phyloP scores from a whole-genome alignment of 805 yeast species.

The Ogataea pilisensis region DNA sequence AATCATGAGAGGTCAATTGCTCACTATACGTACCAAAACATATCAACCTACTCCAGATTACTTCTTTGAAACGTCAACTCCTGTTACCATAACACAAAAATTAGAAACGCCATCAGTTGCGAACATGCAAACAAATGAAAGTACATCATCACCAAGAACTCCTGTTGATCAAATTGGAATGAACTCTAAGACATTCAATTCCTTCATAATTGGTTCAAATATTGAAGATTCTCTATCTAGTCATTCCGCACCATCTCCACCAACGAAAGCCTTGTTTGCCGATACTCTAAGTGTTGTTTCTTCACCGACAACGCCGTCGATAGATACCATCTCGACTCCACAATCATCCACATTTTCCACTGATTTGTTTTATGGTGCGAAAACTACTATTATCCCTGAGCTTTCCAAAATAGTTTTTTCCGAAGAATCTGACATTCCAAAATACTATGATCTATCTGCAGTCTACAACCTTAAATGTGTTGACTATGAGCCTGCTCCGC shows the following conservation, averaged over 20 bases:
- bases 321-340: neutral
- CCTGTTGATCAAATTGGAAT: conserved; percentile 24
- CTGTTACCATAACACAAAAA: conserved; percentile 3
- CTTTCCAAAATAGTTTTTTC: conserved; percentile 18
- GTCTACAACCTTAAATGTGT: conserved; percentile 22
- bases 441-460: conserved; percentile 20
- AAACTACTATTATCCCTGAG: conserved; percentile 25
- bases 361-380: conserved; percentile 17
- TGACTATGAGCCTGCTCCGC: conserved; percentile 24
- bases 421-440: conserved; percentile 10
- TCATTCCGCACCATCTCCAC: conserved; percentile 10
- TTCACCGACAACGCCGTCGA: neutral
- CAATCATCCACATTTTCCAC: neutral
- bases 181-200: conserved; percentile 1
- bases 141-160: conserved; percentile 18
- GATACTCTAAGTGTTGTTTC: conserved; percentile 14
- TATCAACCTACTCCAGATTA: neutral
- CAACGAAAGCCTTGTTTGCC: conserved; percentile 9
- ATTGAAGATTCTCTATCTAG: neutral
- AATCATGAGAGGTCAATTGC: conserved; percentile 10
- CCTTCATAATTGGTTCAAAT: neutral
- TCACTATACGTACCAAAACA: neutral
- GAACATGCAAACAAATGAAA: conserved; percentile 4
- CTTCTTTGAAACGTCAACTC: conserved; percentile 4
- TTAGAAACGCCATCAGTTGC: conserved; percentile 8